phyloP scores from a whole-genome alignment of 345 rosid genomes.

The Dipteronia dyeriana region DNA sequence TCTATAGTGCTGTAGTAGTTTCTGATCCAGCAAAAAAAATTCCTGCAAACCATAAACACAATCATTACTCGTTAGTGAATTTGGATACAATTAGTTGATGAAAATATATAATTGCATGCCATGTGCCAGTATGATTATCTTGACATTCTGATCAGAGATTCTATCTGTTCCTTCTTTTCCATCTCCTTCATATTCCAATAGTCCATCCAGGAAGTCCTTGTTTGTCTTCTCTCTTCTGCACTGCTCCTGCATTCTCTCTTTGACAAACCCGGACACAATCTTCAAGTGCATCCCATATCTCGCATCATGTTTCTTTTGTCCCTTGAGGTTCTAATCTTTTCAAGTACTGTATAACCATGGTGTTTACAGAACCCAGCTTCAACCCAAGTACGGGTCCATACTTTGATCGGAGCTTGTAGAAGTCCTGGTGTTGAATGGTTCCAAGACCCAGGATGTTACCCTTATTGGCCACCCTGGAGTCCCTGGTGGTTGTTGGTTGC shows the following conservation, averaged over 20 bases:
- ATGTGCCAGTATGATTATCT: constrained; percentile 20
- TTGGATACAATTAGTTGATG: not conserved
- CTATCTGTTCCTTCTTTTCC: constrained; percentile 15
- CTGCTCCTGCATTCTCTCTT: constrained; percentile 16
- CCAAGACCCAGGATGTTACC: constrained; percentile 29
- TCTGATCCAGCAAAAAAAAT: not conserved
- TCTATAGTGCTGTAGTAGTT: not conserved
- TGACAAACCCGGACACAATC: constrained; percentile 19
- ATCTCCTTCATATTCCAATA: constrained; percentile 17
- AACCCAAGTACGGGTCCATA: constrained; percentile 21
- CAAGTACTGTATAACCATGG: constrained; percentile 29
- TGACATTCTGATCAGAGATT: constrained; percentile 8
- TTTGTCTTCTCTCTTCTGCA: not conserved
- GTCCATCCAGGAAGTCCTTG: constrained; percentile 21
- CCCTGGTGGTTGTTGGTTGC: constrained; percentile 22
- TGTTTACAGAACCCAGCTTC: constrained; percentile 11
- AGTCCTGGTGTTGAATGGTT: constrained; percentile 20
- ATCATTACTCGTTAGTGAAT: too few relatives aligned
- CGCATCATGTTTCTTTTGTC: constrained; percentile 22
- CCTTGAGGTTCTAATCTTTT: constrained; percentile 31
- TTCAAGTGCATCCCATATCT: constrained; percentile 12
- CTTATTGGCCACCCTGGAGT: constrained; percentile 24
- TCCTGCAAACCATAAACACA: too few relatives aligned
- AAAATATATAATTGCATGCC: too few relatives aligned
- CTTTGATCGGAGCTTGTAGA: constrained; percentile 10